Evolutionary conservation across 1,284 basidiomycete genomes (phyloP), one percentile per base, ranked within the genome.

Genomic region (Pyrrhoderma lamaoense): DNA sequence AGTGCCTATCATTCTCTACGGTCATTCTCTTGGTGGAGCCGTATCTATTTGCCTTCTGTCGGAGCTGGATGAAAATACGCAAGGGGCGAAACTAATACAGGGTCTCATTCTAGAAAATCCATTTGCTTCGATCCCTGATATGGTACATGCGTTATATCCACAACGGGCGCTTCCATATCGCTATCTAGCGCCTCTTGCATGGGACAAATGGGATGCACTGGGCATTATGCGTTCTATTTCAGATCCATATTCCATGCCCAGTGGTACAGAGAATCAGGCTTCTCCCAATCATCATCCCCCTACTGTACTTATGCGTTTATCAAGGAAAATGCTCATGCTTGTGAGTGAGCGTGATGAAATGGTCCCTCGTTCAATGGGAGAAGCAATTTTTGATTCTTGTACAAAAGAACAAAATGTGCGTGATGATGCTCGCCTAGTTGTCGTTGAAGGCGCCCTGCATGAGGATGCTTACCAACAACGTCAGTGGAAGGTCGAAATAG

Each of bases 21-120:
- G 76, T 0, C 76, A 77, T 59, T 76, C 74, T 0, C 66, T 79
- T 2, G 76, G 76, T 3, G 76, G 70, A 0, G 66, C 74, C 1
- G 64, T 70, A 14, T 68, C 74, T 0, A 58, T 72, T 0, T 72
- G 73, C 35, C 63, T 76, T 8, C 64, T 64, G 18, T 56, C 58
- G 3, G 47, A 42, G 11, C 46, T 62, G 1, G 42, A 56, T 21
- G 42, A 34, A 21, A 8, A 42, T 35, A 39, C 34, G 34, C 23
- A 31, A 38, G 22, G 22, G 31, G 27, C 8, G n/a, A 16, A 47
- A 5, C 49, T 38, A 43, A 60, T 74, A 8, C 53, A 54, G 18
- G 75, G 71, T 1, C 56, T 76, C 5, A 62, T 77, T 2, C 62
- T 78, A 8, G 76, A 79, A 58, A 78, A 78, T 58, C 70, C 76